Conservation (phyloP, 129 eudicot species). For the Tagetes erecta region DNA sequence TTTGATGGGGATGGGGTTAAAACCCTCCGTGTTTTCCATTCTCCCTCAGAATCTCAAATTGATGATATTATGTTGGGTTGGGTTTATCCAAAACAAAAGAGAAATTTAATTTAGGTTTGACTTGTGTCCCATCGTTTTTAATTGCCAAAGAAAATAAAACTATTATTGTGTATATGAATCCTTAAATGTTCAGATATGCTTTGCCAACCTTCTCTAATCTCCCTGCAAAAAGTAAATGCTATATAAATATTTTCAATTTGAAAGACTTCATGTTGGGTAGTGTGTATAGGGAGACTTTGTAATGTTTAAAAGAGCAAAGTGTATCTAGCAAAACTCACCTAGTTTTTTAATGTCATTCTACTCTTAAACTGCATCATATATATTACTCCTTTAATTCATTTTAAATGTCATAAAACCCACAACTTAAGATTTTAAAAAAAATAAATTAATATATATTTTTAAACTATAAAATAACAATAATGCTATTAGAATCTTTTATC, state of each 20-base stretch:
- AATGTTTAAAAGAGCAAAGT: background rate
- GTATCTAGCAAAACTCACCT: too few relatives aligned
- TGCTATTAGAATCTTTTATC: too few relatives aligned
- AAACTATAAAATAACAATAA: too few relatives aligned
- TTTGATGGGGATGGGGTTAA: slow-evolving; percentile 10
- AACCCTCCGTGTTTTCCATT: background rate
- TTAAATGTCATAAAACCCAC: too few relatives aligned
- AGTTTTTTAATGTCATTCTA: too few relatives aligned
- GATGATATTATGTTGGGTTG: slow-evolving; percentile 10
- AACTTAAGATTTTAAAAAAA: too few relatives aligned
- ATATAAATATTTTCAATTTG: slow-evolving; percentile 21
- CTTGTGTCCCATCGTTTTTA: slow-evolving; percentile 38
- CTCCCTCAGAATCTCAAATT: slow-evolving; percentile 13
- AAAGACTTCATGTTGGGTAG: slow-evolving; percentile 24
- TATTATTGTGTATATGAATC: slow-evolving; percentile 18
- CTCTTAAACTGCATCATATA: too few relatives aligned
- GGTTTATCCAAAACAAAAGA: slow-evolving; percentile 22
- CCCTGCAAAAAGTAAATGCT: slow-evolving; percentile 32
- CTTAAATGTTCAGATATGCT: slow-evolving; percentile 41
- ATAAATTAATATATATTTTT: too few relatives aligned
- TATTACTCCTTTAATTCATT: too few relatives aligned
- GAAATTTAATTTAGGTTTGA: slow-evolving; percentile 33
- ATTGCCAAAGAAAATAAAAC: slow-evolving; percentile 22
- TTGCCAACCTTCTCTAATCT: slow-evolving; percentile 27
- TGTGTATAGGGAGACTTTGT: slow-evolving; percentile 9